Conservation (phyloP, 495 filamentous ascomycete species). For the Neurospora africana region DNA sequence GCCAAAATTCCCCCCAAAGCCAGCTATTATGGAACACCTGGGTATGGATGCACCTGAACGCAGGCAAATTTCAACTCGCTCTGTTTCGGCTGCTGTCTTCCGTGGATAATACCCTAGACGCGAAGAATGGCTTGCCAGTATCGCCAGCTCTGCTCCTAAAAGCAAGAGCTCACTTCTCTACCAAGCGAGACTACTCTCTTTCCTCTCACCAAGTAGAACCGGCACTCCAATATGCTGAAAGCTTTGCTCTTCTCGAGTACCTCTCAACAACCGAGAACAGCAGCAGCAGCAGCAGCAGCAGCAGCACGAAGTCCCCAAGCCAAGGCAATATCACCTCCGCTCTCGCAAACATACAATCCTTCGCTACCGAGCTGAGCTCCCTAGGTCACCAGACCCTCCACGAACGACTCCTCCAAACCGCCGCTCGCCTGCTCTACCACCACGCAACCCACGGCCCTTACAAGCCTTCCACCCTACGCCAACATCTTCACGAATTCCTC, state of each 20-base stretch:
- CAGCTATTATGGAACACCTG: slow-evolving; percentile 59
- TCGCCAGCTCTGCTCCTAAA: slow-evolving; percentile 42
- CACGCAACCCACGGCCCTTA: slow-evolving; percentile 51
- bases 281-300: slow-evolving; percentile 19
- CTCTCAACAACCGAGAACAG: slow-evolving; percentile 23
- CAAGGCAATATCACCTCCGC: slow-evolving; percentile 44
- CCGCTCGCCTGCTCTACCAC: slow-evolving; percentile 56
- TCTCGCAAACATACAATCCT: slow-evolving; percentile 26
- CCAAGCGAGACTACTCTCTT: slow-evolving; percentile 45
- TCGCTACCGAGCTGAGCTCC: slow-evolving; percentile 36
- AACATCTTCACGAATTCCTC: slow-evolving; percentile 48
- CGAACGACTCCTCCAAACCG: slow-evolving; percentile 56
- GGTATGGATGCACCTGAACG: slow-evolving; percentile 57
- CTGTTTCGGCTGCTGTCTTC: slow-evolving; percentile 21
- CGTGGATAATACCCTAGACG: slow-evolving; percentile 12
- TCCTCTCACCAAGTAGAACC: slow-evolving; percentile 32
- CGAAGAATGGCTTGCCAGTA: background rate
- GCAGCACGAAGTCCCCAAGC: slow-evolving; percentile 22
- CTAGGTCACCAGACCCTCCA: slow-evolving; percentile 35
- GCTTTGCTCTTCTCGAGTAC: slow-evolving; percentile 54
- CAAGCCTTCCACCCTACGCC: slow-evolving; percentile 52
- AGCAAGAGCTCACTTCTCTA: slow-evolving; percentile 44
- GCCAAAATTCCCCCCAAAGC: slow-evolving; percentile 20
- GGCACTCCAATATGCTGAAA: slow-evolving; percentile 47
- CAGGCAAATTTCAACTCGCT: slow-evolving; percentile 24